A percentile compares a stretch with the other conserved stretches of the same genome.
These are phyloP conservation scores for Parsonsia alboflavescens DNA, from an alignment of 257 asterid species.

Conservation along the genomic window DNA sequence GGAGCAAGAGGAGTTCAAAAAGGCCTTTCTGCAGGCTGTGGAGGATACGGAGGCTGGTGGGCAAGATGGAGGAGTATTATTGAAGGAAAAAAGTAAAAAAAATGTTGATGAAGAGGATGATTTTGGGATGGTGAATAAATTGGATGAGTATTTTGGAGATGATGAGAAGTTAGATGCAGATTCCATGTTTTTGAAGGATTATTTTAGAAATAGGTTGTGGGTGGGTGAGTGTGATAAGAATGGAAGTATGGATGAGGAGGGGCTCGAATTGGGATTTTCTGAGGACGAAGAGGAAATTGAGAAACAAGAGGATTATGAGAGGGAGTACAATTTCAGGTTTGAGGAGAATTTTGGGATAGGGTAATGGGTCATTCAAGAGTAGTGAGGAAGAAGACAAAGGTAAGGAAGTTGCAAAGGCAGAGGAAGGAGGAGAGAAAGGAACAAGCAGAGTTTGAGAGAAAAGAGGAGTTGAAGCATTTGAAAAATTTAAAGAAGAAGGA, in stretches of 20 bases:
- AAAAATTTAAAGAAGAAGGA: constrained; percentile 85
- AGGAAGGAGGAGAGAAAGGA: constrained; percentile 77
- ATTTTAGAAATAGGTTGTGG: constrained; percentile 63
- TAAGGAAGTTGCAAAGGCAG: constrained; percentile 71
- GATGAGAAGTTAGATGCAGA: constrained; percentile 63
- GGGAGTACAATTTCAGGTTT: constrained; percentile 60
- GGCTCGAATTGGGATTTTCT: constrained; percentile 31
- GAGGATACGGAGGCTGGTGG: constrained; percentile 32
- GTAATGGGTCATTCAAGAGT: constrained; percentile 63
- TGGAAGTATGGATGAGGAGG: constrained; percentile 28
- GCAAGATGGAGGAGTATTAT: constrained; percentile 43
- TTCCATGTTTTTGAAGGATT: constrained; percentile 51
- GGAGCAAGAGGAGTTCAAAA: constrained; percentile 67
- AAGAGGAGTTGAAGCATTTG: constrained; percentile 75
- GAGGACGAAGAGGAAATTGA: constrained; percentile 76
- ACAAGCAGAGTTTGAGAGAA: constrained; percentile 58
- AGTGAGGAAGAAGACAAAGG: constrained; percentile 67
- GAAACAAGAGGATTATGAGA: constrained; percentile 77
- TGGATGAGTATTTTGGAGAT: constrained; percentile 60
- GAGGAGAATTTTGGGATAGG: constrained; percentile 84
- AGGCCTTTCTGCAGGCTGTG: constrained; percentile 39
- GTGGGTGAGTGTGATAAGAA: constrained; percentile 16
- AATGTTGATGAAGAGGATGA: constrained; percentile 26
- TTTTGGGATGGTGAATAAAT: constrained; percentile 34
- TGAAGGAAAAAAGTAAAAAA: constrained; percentile 40